Percentiles rank a stretch among this genome's conserved stretches.
These are phyloP conservation scores for Aspergillus cristatus DNA, from an alignment of 495 filamentous ascomycete species.

Conservation along the genomic window DNA sequence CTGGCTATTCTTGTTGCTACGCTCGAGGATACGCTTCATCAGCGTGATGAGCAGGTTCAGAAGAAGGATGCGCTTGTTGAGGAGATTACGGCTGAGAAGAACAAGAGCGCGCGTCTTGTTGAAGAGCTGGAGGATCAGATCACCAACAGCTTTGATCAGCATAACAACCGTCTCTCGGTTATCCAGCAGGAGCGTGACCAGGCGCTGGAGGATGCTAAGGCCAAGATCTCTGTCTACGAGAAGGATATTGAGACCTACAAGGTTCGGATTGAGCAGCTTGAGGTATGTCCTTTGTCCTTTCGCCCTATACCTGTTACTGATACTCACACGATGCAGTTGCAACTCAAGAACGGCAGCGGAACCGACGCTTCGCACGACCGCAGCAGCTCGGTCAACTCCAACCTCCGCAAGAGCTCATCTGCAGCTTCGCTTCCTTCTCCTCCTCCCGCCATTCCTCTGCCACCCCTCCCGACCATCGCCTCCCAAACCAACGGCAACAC, in stretches of 20 bases:
- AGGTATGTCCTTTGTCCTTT: conserved; percentile 27
- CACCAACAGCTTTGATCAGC: conserved; percentile 88
- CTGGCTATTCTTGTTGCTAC: conserved; percentile 45
- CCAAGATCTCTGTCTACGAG: conserved; percentile 35
- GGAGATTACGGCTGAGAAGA: conserved; percentile 50
- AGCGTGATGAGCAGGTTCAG: conserved; percentile 64
- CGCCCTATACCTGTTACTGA: too few relatives aligned
- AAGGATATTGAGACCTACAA: conserved; percentile 44
- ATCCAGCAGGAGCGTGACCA: conserved; percentile 49
- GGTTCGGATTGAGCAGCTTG: conserved; percentile 41
- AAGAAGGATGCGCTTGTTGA: conserved; percentile 56
- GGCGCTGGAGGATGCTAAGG: conserved; percentile 39
- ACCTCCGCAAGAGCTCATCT: conserved; percentile 78
- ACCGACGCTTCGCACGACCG: conserved; percentile 44
- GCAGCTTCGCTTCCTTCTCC: conserved; percentile 82
- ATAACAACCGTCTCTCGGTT: conserved; percentile 73
- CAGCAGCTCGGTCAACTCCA: conserved; percentile 67
- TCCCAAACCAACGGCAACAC: conserved; percentile 25
- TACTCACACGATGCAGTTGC: conserved; percentile 16
- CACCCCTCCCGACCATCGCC: conserved; percentile 41
- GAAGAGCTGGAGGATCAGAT: conserved; percentile 97
- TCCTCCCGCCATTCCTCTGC: conserved; percentile 91
- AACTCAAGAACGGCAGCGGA: conserved; percentile 35
- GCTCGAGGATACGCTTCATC: conserved; percentile 52
- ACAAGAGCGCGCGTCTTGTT: conserved; percentile 82